phyloP scores from a whole-genome alignment of 2,329 filamentous ascomycete species.

The Dothistroma septosporum region DNA sequence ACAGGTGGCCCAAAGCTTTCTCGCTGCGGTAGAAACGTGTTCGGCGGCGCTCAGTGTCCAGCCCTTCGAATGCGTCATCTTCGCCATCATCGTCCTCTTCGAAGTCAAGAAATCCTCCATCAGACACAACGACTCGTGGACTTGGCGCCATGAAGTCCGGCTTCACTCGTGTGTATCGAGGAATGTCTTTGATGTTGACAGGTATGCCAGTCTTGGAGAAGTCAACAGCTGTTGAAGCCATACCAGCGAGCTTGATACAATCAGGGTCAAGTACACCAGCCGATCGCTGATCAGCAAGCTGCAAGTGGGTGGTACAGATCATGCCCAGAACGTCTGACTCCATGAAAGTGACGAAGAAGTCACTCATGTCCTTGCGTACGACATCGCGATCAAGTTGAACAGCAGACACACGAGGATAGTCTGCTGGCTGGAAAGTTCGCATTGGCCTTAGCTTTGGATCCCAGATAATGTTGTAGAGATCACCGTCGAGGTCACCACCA shows the following conservation, averaged over 20 bases:
- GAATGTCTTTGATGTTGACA: conserved; percentile 44
- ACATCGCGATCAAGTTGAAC: conserved; percentile 60
- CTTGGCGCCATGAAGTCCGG: conserved; percentile 55
- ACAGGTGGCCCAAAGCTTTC: conserved; percentile 67
- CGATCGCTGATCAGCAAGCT: conserved; percentile 38
- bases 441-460: conserved; percentile 52
- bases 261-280: conserved; percentile 32
- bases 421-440: conserved; percentile 54
- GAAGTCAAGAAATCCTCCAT: conserved; percentile 47
- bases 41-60: conserved; percentile 29
- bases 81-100: conserved; percentile 46
- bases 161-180: conserved; percentile 39
- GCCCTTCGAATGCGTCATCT: conserved; percentile 39
- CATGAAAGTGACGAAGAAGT: conserved; percentile 80
- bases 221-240: conserved; percentile 39
- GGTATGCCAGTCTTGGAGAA: conserved; percentile 57
- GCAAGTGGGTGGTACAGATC: conserved; percentile 41
- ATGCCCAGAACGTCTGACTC: conserved; percentile 39
- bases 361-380: conserved; percentile 61
- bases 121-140: conserved; percentile 42
- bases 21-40: conserved; percentile 62
- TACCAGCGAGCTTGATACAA: conserved; percentile 39
- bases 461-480: conserved; percentile 76
- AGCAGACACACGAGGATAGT: conserved; percentile 61
- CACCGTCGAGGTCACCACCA: conserved; percentile 80